Conservation (phyloP, 2,329 filamentous ascomycete genomes). For the Xylariaceae sp. region DNA sequence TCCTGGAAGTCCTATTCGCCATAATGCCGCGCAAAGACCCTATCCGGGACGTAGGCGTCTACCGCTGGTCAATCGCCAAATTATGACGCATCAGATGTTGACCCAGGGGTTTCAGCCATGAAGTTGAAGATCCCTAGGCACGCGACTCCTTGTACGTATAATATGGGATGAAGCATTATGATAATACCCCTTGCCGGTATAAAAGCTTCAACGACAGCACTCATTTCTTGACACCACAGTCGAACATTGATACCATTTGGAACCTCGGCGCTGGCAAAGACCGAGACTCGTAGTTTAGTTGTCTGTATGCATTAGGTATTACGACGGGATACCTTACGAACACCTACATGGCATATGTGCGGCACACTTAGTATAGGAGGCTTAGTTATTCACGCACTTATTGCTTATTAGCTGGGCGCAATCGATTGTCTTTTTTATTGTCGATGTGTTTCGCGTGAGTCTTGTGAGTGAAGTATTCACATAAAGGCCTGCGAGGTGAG, state of each 20-base stretch:
- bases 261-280: not conserved
- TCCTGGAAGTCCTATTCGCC: constrained; percentile 17
- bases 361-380: constrained; percentile 3
- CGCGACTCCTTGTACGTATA: not conserved
- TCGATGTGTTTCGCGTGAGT: too few relatives aligned
- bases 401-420: too few relatives aligned
- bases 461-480: too few relatives aligned
- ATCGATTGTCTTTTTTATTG: too few relatives aligned
- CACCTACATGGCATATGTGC: constrained; percentile 1
- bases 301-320: constrained; percentile 5
- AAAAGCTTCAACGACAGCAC: too few relatives aligned
- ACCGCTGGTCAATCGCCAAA: constrained; percentile 28
- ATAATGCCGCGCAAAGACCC: constrained; percentile 20
- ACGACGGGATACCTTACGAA: not conserved
- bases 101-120: constrained; percentile 29
- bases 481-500: too few relatives aligned
- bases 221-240: not conserved
- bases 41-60: constrained; percentile 27
- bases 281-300: constrained; percentile 1
- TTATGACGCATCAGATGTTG: constrained; percentile 31
- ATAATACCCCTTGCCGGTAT: not conserved
- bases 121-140: constrained; percentile 1
- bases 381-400: too few relatives aligned
- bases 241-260: constrained; percentile 16
- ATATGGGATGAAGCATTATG: not conserved